Evolutionary conservation across 1,139 yeast species (phyloP).

Genomic region (Geotrichum klebahnii): DNA sequence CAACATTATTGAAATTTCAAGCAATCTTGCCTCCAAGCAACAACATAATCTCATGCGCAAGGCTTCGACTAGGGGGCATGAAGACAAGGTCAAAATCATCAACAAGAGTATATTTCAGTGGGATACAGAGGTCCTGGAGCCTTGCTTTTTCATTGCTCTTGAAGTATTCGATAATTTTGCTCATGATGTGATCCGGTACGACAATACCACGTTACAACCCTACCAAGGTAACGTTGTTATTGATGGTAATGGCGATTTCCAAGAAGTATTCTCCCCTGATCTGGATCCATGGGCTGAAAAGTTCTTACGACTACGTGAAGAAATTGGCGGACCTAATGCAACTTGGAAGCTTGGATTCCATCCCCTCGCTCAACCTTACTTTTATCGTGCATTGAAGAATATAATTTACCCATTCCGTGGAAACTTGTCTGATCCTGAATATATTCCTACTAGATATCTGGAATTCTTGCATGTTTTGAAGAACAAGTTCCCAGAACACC

Average conservation of each 20-base stretch:
- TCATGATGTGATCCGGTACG: slow-evolving; percentile 77
- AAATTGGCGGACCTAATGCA: slow-evolving; percentile 37
- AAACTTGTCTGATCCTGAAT: slow-evolving; percentile 69
- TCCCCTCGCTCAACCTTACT: slow-evolving; percentile 40
- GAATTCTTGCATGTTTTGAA: slow-evolving; percentile 64
- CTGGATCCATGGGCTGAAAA: slow-evolving; percentile 58
- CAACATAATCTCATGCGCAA: slow-evolving; percentile 32
- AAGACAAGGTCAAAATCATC: slow-evolving; percentile 58
- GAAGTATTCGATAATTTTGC: slow-evolving; percentile 85
- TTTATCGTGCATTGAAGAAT: slow-evolving; percentile 38
- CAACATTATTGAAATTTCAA: slow-evolving; percentile 71
- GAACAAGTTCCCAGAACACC: slow-evolving; percentile 70
- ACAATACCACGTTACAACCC: slow-evolving; percentile 62
- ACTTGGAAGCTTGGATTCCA: slow-evolving; percentile 39
- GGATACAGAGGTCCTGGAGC: slow-evolving; percentile 59
- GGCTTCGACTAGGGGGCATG: slow-evolving; percentile 42
- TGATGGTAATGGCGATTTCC: slow-evolving; percentile 71
- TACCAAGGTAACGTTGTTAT: slow-evolving; percentile 74
- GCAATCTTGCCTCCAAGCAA: slow-evolving; percentile 65
- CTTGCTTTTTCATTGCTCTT: slow-evolving; percentile 74
- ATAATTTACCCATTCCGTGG: slow-evolving; percentile 59
- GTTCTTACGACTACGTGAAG: slow-evolving; percentile 55
- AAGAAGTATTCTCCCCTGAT: slow-evolving; percentile 67
- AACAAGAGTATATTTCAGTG: slow-evolving; percentile 76
- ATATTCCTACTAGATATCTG: slow-evolving; percentile 69